Base-by-base conservation (phyloP, 805 yeast genomes). In the Yarrowia sp. region DNA sequence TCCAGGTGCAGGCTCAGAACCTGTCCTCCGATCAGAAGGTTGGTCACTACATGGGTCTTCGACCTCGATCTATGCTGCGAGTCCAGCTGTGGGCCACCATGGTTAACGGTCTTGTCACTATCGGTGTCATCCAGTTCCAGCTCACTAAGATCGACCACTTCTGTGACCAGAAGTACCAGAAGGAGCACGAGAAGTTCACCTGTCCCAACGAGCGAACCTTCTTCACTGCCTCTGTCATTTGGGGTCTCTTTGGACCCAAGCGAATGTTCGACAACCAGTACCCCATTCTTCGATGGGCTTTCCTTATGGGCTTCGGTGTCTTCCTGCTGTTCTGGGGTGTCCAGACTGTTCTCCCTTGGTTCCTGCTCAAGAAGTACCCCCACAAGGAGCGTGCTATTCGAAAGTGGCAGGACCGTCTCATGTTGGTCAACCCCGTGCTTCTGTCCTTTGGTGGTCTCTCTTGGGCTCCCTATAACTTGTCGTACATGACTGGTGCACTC, bases 241-340 rank as follows among this genome's bases (percentile, higher is more conserved):
- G 87, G 86, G 87, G 87, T 67, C 71, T 78, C 3, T 79, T 86
- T 71, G 89, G 89, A 2, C 90, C 91, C 8, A 83, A 83, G 72
- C 71, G 76, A 31, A 70, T 75, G 14, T 72, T 77, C 60, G 78
- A 81, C 61, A 83, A 83, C 0, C 71, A 86, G 17, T 87, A 87
- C 71, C 90, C 90, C 1, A 76, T 81, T 13, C 75, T 87, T 66
- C 82, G 84, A 72, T 86, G 85, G 83, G 83, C 88, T 67, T 86
- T 87, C 78, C 76, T 87, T 35, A 76, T 84, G 64, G 90, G 91
- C 13, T 65, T 70, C 8, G 64, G 64, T 5, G 66, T 36, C 31
- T 64, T 58, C 48, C 22, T 64, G 17, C 63, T 44, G 38, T 64
- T 58, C 63, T 64, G 65, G 65, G 38, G 13, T 10, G 38, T 60